Base-by-base conservation (phyloP, 345 rosid genomes). In the Eucalyptus brandiana region DNA sequence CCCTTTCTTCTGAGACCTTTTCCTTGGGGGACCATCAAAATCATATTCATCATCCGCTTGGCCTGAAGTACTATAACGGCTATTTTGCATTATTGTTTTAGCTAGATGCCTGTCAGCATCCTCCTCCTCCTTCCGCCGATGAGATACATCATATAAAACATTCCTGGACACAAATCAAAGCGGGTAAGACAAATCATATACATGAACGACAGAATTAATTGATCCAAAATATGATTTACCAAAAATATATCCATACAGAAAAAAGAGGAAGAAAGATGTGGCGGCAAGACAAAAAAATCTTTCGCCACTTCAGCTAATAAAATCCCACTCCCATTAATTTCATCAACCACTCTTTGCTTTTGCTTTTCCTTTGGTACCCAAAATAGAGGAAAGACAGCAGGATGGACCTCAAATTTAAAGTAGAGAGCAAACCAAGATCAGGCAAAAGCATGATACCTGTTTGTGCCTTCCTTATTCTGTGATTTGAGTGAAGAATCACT, bases 41-140 rank as follows among this genome's bases (percentile, higher is more conserved):
- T 97, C 99, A 91, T 97, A 96, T 89, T 97, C 99, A 93, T 96
- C 98, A 91, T 98, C 99, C 58, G 96, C 97, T 91, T 89, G 95
- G 87, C 97, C 96, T 40, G 96, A 91, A 90, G 95, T 89, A 90
- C 94, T 96, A 91, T 91, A 96, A 87, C 89, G 94, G 90, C 94
- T 98, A 92, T 95, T 97, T 88, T 93, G 96, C 91, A 94, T 93
- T 89, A 98, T 97, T 89, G 91, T 96, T 88, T 89, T 93, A 49
- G 99, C 99, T 89, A 97, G 90, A 93, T 96, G 94, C 94, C 72
- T 92, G 94, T 97, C 99, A 23, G 96, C 94, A 89, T 96, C 95
- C 49, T 96, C 99, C 37, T 96, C 96, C 54, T 91, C 91, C 50
- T 94, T 93, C 94, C 89, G 94, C 81, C 88, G 91, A 47, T 91